These are phyloP conservation scores for Rhynchosporium agropyri DNA, from an alignment of 2,329 filamentous ascomycete species.

Conservation along the genomic window DNA sequence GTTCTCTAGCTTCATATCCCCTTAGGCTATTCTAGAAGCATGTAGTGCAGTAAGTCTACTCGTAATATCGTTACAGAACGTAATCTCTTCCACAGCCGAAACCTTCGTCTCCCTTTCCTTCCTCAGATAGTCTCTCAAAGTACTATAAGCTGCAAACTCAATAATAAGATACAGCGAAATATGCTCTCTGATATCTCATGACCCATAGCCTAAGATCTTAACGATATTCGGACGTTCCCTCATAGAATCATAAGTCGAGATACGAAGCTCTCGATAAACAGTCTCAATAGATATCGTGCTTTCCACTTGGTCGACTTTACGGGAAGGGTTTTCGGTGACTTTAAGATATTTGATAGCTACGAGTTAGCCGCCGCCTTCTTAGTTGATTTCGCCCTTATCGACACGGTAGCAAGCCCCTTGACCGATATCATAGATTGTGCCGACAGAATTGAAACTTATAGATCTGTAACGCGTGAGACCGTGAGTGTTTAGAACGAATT, in stretches of 20 bases:
- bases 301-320: neutral
- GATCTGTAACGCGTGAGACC: neutral
- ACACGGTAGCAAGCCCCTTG: conserved; percentile 7
- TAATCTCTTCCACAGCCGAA: neutral
- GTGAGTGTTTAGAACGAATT: neutral
- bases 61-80: neutral
- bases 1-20: conserved; percentile 6
- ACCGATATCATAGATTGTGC: neutral
- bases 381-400: conserved; percentile 2
- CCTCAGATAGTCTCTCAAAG: neutral
- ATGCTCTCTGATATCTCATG: neutral
- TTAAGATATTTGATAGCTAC: conserved; percentile 6
- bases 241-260: neutral
- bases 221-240: conserved; percentile 1
- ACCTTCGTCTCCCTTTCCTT: neutral
- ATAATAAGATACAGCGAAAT: neutral
- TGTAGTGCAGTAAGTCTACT: conserved; percentile 7
- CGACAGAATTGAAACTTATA: neutral
- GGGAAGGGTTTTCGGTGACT: neutral
- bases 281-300: neutral
- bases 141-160: conserved; percentile 4
- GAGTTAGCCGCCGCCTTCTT: conserved; percentile 1
- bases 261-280: conserved; percentile 2
- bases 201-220: conserved; percentile 1
- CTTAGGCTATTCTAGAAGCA: neutral